Base-by-base conservation (phyloP, 805 yeast genomes). In the Candida succiphila region DNA sequence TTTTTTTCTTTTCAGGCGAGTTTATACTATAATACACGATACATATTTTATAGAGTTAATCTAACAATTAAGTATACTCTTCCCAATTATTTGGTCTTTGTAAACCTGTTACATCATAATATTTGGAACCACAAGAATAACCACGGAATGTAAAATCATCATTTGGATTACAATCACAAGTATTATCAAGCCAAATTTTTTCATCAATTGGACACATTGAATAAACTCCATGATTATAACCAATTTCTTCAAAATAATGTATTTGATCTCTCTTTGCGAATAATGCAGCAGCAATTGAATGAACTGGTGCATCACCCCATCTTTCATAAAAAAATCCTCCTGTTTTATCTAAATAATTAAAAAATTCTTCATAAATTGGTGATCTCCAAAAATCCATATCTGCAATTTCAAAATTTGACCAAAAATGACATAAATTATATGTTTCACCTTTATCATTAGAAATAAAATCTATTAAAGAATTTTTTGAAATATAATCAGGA, bases 251-350 rank as follows among this genome's bases (percentile, higher is more conserved):
- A 46, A 84, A 80, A 60, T 71, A 80, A 53, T 79, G 84, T 14
- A 84, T 51, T 46, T 80, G 70, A 21, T 61, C 57, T 44, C 65
- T 63, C 39, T 73, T 67, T 32, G 78, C 54, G 46, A 81, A 65
- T 30, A 78, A 57, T 2, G 86, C 58, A 3, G 75, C 82, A 5
- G 83, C 94, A 32, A 84, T 67, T 1, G 94, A 72, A 58, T 84
- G 94, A n/a, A 84, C 72, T 4, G 94, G 94, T 0, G 94, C 95
- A 57, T 85, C 95, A 16, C 95, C 95, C 94, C 95, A 85, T 43
- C 95, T 67, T 59, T 85, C 92, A 50, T 82, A 81, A 53, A 73
- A 83, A 52, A 83, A 83, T 1, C 94, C 94, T 37, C 94, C 94
- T 3, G 70, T 52, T 30, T 54, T 38, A 50, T 83, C 94, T 29